A percentile compares a stretch with the other conserved stretches of the same genome.
Conservation (phyloP, 2,329 filamentous ascomycete genomes). For the Colletotrichum salicis region DNA sequence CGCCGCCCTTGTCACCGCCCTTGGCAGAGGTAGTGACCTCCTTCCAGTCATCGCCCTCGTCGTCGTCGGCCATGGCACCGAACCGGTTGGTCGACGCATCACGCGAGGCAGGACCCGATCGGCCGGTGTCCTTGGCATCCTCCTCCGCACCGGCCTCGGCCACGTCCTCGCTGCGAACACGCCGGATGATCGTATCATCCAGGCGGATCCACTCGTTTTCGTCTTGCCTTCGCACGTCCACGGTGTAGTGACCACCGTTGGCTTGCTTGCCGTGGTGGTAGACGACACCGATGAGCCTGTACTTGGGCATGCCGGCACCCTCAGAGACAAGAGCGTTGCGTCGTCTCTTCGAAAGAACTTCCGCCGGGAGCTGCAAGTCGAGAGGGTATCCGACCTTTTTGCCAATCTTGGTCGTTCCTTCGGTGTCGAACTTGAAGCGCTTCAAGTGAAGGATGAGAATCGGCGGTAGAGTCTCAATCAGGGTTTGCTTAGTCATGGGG, state of each 20-base stretch:
- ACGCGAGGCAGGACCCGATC: constrained; percentile 57
- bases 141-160: constrained; percentile 87
- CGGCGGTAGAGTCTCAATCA: constrained; percentile 90
- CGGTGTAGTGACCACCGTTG: constrained; percentile 95
- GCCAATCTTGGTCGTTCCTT: constrained; percentile 96
- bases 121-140: constrained; percentile 76
- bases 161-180: constrained; percentile 88
- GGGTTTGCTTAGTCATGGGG: constrained; percentile 87
- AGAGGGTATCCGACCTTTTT: constrained; percentile 97
- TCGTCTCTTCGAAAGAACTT: constrained; percentile 83
- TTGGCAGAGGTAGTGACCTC: constrained; percentile 70
- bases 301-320: constrained; percentile 78
- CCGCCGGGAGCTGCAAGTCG: constrained; percentile 91
- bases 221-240: constrained; percentile 95
- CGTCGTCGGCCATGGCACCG: constrained; percentile 74
- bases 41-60: constrained; percentile 81
- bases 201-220: constrained; percentile 96
- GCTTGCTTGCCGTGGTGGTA: constrained; percentile 99
- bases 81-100: constrained; percentile 76
- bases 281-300: constrained; percentile 87
- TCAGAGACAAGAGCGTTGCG: constrained; percentile 73
- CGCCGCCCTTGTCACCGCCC: constrained; percentile 61
- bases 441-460: constrained; percentile 96
- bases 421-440: constrained; percentile 94
- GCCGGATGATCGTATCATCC: constrained; percentile 90